Evolutionary conservation across 305 asterid species (phyloP), one percentile per base, ranked within the genome.

Genomic region (Galium porrigens): DNA sequence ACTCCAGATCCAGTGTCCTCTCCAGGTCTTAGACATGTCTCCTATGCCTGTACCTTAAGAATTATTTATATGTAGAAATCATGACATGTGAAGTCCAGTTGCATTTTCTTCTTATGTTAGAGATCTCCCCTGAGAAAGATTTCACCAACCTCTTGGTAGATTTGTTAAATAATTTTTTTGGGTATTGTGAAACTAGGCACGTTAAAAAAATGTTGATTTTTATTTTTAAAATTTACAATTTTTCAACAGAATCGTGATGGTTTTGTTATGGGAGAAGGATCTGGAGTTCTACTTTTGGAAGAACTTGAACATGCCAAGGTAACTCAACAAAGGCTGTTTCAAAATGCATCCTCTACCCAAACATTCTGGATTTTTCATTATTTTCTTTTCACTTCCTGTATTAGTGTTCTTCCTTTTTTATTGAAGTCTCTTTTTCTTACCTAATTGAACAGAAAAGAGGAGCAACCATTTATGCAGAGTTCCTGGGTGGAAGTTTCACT

Each of bases 301-400:
- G 97, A 89, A 77, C 94, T 89, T 72, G 97, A 89, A 76, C 97
- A 89, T 83, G 97, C 97, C 34, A 79, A 85, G 95, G 97, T 87
- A 68, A 42, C 12, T n/a, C 58, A 49, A 41, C 2, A 48, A 15
- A 29, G 14, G 25, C 44, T 4, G 14, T 58, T 67, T 30, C 18
- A 15, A 51, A 49, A 34, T 52, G 22, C 39, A 52, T 64, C 62
- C 44, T 18, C 34, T 68, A 37, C 42, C 41, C 20, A 49, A 32
- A 32, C 10, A 65, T 49, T 10, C 10, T 37, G 6, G 41, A 8
- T 18, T 37, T 42, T 42, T 4, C 7, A 27, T 53, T 9, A 20
- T n/a, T 33, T 37, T 17, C 17, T 34, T 42, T 29, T 22, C 22
- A 14, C 12, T 42, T 30, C 7, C 32, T 30, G 6, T 30, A 15